phyloP scores from a whole-genome alignment of 2,329 filamentous ascomycete species.

The Exserohilum rostratum region DNA sequence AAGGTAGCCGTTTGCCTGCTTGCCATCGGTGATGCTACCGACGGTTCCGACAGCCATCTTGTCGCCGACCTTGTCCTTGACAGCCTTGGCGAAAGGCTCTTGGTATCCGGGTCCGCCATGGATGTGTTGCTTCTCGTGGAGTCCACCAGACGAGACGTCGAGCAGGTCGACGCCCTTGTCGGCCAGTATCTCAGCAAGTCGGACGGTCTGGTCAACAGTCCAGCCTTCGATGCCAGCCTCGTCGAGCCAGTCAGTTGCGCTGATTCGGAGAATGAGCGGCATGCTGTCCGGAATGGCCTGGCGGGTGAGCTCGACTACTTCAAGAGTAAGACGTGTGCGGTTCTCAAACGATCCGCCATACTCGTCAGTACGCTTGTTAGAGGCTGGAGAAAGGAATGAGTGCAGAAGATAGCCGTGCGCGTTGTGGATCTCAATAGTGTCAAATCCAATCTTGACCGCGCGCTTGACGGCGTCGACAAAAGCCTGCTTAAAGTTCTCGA shows the following conservation, averaged over 20 bases:
- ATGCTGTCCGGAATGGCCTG: slow-evolving; percentile 67
- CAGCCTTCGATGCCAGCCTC: slow-evolving; percentile 66
- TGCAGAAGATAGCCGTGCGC: slow-evolving; percentile 81
- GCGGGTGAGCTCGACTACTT: slow-evolving; percentile 68
- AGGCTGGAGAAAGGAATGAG: slow-evolving; percentile 70
- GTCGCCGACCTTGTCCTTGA: slow-evolving; percentile 76
- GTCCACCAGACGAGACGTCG: slow-evolving; percentile 80
- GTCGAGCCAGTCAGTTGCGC: slow-evolving; percentile 78
- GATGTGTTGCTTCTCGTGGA: slow-evolving; percentile 67
- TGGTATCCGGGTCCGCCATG: slow-evolving; percentile 71
- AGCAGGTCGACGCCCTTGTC: slow-evolving; percentile 78
- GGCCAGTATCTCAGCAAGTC: slow-evolving; percentile 70
- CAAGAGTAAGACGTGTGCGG: slow-evolving; percentile 69
- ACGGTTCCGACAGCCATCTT: slow-evolving; percentile 75
- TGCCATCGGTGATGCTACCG: slow-evolving; percentile 72
- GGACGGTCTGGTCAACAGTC: slow-evolving; percentile 68
- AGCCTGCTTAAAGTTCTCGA: slow-evolving; percentile 66
- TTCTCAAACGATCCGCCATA: slow-evolving; percentile 77
- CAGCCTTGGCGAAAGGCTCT: slow-evolving; percentile 70
- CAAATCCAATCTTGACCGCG: slow-evolving; percentile 66
- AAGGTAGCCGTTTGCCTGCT: slow-evolving; percentile 61
- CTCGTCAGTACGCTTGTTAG: slow-evolving; percentile 71
- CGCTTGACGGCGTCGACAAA: slow-evolving; percentile 68
- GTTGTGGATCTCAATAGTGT: slow-evolving; percentile 80
- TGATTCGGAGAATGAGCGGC: slow-evolving; percentile 76